Evolutionary conservation across 73 alveolate species (phyloP), one percentile per base, ranked within the genome.

Genomic region (Tetrahymena thermophila): DNA sequence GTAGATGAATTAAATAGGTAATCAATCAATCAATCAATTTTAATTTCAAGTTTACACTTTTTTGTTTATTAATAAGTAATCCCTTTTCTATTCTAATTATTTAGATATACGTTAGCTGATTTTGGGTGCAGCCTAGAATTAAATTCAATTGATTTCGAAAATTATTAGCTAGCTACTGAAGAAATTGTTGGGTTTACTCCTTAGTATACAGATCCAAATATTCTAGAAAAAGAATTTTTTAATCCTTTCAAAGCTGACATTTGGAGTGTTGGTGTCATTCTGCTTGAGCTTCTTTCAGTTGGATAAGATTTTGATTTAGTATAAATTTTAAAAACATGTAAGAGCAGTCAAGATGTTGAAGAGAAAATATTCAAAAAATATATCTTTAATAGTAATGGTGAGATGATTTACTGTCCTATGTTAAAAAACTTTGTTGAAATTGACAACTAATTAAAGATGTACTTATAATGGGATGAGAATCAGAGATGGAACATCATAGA

Each of bases 181-280:
- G 89, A 71, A 23, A 71, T 71, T 71, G 31, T 71, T 71, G 89
- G 89, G 0, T 71, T 71, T 71, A 71, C 89, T 71, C 89, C 89
- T 71, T 71, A 71, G 37, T 71, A 71, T 71, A 71, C 42, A 28
- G 89, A 71, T 71, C 89, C 89, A 23, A 71, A 71, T 71, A 71
- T 71, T 71, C 37, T 71, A 71, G 89, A 71, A 1, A 71, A 71
- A 25, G 89, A 71, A n/a, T 71, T 71, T 31, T 71, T 71, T 31
- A 71, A 71, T 71, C 89, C 89, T 71, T 96, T 83, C 94, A 96
- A 96, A 11, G 95, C 96, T 95, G 99, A 97, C 93, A 97, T 97
- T 35, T 97, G 99, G 99, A 94, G 97, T 93, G 97, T 97, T 23
- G 99, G 99, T 4, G 98, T 97, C 28, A 84, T 97, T 37, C 84